Conservation (phyloP, 2,329 filamentous ascomycete species). For the Nakataea oryzae region DNA sequence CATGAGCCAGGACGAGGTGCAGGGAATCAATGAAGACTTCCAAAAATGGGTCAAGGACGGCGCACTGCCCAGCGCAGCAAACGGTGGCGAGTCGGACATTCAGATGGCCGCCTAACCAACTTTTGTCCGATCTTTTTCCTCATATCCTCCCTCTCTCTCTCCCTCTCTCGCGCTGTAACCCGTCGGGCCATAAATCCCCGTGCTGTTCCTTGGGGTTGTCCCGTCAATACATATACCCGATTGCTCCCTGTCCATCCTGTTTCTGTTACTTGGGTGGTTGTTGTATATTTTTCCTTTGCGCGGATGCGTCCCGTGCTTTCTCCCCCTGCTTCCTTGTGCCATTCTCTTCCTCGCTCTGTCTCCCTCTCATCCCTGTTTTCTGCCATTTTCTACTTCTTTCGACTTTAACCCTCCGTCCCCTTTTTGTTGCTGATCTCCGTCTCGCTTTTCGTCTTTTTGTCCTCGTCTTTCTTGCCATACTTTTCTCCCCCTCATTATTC, state of each 20-base stretch:
- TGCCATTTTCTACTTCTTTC: background rate
- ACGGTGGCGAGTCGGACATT: background rate
- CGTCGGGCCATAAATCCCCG: too few relatives aligned
- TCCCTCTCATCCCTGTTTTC: background rate
- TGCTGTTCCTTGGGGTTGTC: background rate
- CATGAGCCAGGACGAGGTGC: constrained; percentile 65
- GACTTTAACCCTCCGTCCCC: too few relatives aligned
- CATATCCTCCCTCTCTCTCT: background rate
- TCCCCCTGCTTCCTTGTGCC: background rate
- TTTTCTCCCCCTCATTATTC: background rate
- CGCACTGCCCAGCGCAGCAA: background rate
- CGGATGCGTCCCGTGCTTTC: background rate
- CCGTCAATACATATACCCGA: background rate
- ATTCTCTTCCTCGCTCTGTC: background rate
- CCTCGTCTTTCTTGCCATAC: background rate
- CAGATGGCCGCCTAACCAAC: background rate
- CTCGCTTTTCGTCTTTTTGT: background rate
- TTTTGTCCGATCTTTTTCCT: background rate
- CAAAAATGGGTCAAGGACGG: constrained; percentile 43
- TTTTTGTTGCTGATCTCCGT: background rate
- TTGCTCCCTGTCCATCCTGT: background rate
- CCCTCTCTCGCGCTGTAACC: background rate
- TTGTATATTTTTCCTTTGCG: background rate
- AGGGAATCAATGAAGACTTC: constrained; percentile 60
- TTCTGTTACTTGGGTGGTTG: background rate